A percentile compares a stretch with the other conserved stretches of the same genome.
These are phyloP conservation scores for Colletotrichum godetiae DNA, from an alignment of 2,329 filamentous ascomycete genomes.

Conservation along the genomic window DNA sequence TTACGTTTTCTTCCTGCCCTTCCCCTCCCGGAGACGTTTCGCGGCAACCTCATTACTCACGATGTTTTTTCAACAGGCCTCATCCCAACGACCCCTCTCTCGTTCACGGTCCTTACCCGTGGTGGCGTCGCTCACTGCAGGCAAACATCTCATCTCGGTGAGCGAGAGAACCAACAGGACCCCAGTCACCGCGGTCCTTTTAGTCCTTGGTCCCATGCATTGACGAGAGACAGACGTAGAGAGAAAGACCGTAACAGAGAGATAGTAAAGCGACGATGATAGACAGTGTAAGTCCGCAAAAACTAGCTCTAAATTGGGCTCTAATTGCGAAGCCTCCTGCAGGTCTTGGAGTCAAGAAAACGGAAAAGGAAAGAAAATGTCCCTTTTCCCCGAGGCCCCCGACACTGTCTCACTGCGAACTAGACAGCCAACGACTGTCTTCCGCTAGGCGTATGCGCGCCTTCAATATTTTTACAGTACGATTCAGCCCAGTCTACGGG, in stretches of 20 bases:
- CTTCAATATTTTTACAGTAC: background rate
- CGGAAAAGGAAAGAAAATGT: background rate
- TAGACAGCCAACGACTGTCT: background rate
- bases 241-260: background rate
- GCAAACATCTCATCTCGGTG: slow-evolving; percentile 24
- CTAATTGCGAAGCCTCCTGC: background rate
- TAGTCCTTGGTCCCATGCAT: background rate
- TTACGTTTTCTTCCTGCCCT: background rate
- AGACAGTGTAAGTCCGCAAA: background rate
- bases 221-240: background rate
- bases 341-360: background rate
- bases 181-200: background rate
- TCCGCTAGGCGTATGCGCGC: background rate
- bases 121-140: slow-evolving; percentile 25
- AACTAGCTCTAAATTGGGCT: background rate
- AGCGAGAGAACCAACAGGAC: background rate
- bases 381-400: background rate
- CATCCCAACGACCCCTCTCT: background rate
- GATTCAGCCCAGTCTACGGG: background rate
- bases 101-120: slow-evolving; percentile 6
- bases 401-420: background rate
- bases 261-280: background rate
- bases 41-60: background rate
- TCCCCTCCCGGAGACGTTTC: background rate
- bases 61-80: background rate